Base-by-base conservation (phyloP, 805 yeast species). In the Kregervanrija delftensis region DNA sequence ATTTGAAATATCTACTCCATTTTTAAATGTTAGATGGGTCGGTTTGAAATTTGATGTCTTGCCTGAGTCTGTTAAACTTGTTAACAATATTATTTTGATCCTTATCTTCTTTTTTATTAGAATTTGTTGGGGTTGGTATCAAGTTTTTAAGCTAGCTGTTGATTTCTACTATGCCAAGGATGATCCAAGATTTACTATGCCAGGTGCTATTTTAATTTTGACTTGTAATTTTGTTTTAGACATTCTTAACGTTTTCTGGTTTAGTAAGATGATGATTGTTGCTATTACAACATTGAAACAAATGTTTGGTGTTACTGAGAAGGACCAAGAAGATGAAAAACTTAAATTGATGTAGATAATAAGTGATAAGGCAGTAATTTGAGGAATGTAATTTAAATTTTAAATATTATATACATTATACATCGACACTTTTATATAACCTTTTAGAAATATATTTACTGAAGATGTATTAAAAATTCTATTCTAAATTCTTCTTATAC, bases 91-190 rank as follows among this genome's bases (percentile, higher is more conserved):
- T 30, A 51, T 65, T 15, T 55, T 66, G 41, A 61, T 66, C 42
- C 43, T 55, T 40, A 52, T 64, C 12, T 66, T 66, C 51, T 65
- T 66, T 50, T 58, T 59, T 30, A 55, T 64, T 16, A 54, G 70
- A 40, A 60, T 66, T 33, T 54, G 58, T 33, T 66, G 68, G 68
- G 70, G 70, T 35, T 65, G 69, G 69, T 64, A 58, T 45, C 68
- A 65, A 44, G 64, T 63, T 12, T 47, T 31, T 35, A 45, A 43
- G 5, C 48, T 65, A 16, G 60, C 55, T 6, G 8, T 28, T 10
- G 70, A 66, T 45, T 50, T 65, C 31, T 59, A 53, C 37, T 30
- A 13, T 8, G 62, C 56, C 8, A 47, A 54, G 34, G 32, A 54
- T 22, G 60, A 60, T 41, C 61, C 62, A 16, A 41, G 64, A 15